Conservation (phyloP, 2,329 filamentous ascomycete genomes). For the Fusarium liriodendri region DNA sequence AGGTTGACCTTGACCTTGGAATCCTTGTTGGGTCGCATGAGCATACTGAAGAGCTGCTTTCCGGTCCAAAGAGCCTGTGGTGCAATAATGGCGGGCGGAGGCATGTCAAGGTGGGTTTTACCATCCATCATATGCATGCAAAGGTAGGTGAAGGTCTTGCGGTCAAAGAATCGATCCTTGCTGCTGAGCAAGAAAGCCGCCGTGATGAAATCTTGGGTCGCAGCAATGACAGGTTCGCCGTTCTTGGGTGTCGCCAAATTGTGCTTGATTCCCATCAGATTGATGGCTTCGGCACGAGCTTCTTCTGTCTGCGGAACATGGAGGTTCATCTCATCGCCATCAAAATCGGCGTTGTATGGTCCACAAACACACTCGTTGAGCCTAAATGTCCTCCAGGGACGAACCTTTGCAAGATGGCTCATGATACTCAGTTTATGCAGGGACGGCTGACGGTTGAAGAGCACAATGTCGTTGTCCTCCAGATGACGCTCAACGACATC, state of each 20-base stretch:
- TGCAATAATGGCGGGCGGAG: slow-evolving; percentile 86
- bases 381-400: slow-evolving; percentile 95
- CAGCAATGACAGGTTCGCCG: slow-evolving; percentile 96
- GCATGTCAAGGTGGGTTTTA: slow-evolving; percentile 81
- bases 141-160: slow-evolving; percentile 87
- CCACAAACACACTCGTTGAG: slow-evolving; percentile 98
- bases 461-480: slow-evolving; percentile 93
- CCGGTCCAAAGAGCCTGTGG: slow-evolving; percentile 93
- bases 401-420: slow-evolving; percentile 91
- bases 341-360: slow-evolving; percentile 98
- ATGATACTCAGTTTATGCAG: slow-evolving; percentile 99
- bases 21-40: slow-evolving; percentile 89
- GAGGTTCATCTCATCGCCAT: slow-evolving; percentile 99
- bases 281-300: slow-evolving; percentile 92
- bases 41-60: slow-evolving; percentile 93
- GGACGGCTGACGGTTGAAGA: slow-evolving; percentile 98
- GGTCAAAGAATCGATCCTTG: slow-evolving; percentile 93
- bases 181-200: slow-evolving; percentile 90
- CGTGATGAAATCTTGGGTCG: slow-evolving; percentile 99
- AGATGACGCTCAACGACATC: slow-evolving; percentile 95
- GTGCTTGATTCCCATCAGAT: slow-evolving; percentile 97
- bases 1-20: slow-evolving; percentile 88
- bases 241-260: slow-evolving; percentile 97
- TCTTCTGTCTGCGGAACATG: slow-evolving; percentile 99
- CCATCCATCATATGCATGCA: slow-evolving; percentile 95